A percentile compares a stretch with the other conserved stretches of the same genome.
Conservation (phyloP, 805 yeast species). For the Cyberlindnera xishuangbannaensis region DNA sequence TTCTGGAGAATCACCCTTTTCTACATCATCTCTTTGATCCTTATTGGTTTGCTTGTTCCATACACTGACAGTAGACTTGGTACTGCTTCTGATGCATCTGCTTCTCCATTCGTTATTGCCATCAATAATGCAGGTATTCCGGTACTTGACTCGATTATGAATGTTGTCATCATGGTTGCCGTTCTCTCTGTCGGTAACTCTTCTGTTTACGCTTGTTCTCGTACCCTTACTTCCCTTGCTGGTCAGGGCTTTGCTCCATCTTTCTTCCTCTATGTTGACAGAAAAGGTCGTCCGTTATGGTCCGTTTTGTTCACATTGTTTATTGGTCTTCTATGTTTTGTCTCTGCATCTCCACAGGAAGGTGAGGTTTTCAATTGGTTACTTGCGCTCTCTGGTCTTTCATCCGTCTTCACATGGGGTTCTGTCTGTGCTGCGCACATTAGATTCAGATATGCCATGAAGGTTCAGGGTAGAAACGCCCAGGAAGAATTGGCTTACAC, state of each 20-base stretch:
- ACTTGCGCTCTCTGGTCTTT: slow-evolving; percentile 69
- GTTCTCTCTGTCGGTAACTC: slow-evolving; percentile 52
- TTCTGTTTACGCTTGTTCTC: slow-evolving; percentile 51
- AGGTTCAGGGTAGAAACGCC: slow-evolving; percentile 57
- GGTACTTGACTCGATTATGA: slow-evolving; percentile 42
- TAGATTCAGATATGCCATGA: slow-evolving; percentile 55
- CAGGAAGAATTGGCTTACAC: slow-evolving; percentile 61
- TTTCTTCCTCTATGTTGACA: slow-evolving; percentile 43
- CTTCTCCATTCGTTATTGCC: slow-evolving; percentile 55
- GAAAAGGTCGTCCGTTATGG: slow-evolving; percentile 52
- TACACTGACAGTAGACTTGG: slow-evolving; percentile 53
- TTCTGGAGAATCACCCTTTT: slow-evolving; percentile 55
- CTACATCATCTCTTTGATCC: slow-evolving; percentile 59
- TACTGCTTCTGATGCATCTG: slow-evolving; percentile 49
- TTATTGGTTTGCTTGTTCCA: slow-evolving; percentile 60
- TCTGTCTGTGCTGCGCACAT: slow-evolving; percentile 64
- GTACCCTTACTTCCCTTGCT: slow-evolving; percentile 50
- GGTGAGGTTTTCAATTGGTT: slow-evolving; percentile 67
- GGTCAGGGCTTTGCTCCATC: slow-evolving; percentile 55
- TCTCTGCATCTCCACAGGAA: slow-evolving; percentile 54
- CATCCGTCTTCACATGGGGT: slow-evolving; percentile 79
- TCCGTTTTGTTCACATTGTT: slow-evolving; percentile 37
- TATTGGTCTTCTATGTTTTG: slow-evolving; percentile 54
- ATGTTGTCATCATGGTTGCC: slow-evolving; percentile 47
- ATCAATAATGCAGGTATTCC: slow-evolving; percentile 47